Evolutionary conservation across 176 grass and related monocot species (phyloP), one percentile per base, ranked within the genome.

Genomic region (Avena eriantha): DNA sequence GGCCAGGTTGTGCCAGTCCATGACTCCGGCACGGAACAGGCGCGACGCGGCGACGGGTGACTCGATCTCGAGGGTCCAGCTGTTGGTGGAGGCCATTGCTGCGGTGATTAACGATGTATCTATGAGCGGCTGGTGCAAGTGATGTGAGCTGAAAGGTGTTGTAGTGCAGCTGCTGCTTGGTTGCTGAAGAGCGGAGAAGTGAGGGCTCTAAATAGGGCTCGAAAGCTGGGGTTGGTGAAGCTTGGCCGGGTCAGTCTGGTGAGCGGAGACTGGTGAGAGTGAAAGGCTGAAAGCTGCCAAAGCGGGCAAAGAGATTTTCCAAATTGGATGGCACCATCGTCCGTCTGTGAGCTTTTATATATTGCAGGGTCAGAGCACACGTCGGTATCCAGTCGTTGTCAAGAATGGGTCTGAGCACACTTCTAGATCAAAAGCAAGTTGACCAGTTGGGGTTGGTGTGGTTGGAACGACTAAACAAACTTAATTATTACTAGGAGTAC

Each of bases 371-470:
- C 29, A 29, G 29, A 29, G 29, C 29, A 29, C 29, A 29, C 29
- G 29, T 29, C 29, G 29, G 29, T 29, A 29, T 29, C 29, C 29
- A 29, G 29, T 29, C 29, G 29, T 29, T 29, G 29, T 29, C 29
- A 29, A 29, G 29, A 29, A 29, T 29, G 29, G 29, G 29, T 29
- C 29, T 29, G 29, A 29, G 29, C 29, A 29, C 29, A 29, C 76
- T 39, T 39, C 59, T 31, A 34, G 48, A 70, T 69, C 56, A 39
- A 39, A 58, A 48, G 53, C 47, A 26, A 60, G 0, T 39, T 39
- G 23, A 46, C 3, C 34, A n/a, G 26, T 35, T 69, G 56, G 74
- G 81, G 85, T 80, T 88, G 75, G 76, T 85, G 75, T 50, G 48
- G 31, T 65, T 17, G n/a, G 45, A 61, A 26, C 8, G 24, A 79